A percentile compares a stretch with the other conserved stretches of the same genome.
These are phyloP conservation scores for Pichia insulana DNA, from an alignment of 805 yeast species.

Conservation along the genomic window DNA sequence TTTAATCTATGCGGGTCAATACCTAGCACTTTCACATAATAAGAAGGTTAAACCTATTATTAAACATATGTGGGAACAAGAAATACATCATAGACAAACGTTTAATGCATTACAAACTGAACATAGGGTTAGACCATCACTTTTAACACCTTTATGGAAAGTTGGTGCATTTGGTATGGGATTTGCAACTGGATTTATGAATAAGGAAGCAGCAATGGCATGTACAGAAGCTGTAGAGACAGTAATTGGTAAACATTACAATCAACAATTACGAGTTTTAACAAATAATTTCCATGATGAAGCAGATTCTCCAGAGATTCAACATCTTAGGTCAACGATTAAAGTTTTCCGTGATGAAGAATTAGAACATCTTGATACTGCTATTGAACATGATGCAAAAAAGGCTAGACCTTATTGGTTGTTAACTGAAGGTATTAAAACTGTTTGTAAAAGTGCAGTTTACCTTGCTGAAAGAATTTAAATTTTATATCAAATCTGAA, in stretches of 20 bases:
- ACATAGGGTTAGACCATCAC: slow-evolving; percentile 82
- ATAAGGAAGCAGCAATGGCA: slow-evolving; percentile 98
- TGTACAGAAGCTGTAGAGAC: slow-evolving; percentile 99
- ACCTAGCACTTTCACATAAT: slow-evolving; percentile 56
- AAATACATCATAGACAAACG: slow-evolving; percentile 79
- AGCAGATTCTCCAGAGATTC: slow-evolving; percentile 45
- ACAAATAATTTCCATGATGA: slow-evolving; percentile 44
- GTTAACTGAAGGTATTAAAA: slow-evolving; percentile 79
- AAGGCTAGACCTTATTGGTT: slow-evolving; percentile 87
- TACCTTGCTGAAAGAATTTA: slow-evolving; percentile 82
- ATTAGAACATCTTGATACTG: slow-evolving; percentile 90
- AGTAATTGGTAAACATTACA: slow-evolving; percentile 93
- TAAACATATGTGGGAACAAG: slow-evolving; percentile 98
- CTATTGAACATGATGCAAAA: slow-evolving; percentile 84
- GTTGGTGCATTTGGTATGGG: slow-evolving; percentile 85
- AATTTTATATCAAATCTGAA: slow-evolving; percentile 22
- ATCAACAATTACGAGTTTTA: slow-evolving; percentile 74
- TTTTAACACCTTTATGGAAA: slow-evolving; percentile 91
- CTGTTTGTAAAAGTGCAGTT: slow-evolving; percentile 79
- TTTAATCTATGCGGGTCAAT: slow-evolving; percentile 87
- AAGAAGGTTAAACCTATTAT: slow-evolving; percentile 74
- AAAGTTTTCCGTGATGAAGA: slow-evolving; percentile 86
- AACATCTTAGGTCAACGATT: slow-evolving; percentile 50
- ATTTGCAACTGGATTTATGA: slow-evolving; percentile 70
- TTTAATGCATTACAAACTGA: slow-evolving; percentile 69